Evolutionary conservation across 306 rosid species (phyloP).

Genomic region (Dryas alaskensis): DNA sequence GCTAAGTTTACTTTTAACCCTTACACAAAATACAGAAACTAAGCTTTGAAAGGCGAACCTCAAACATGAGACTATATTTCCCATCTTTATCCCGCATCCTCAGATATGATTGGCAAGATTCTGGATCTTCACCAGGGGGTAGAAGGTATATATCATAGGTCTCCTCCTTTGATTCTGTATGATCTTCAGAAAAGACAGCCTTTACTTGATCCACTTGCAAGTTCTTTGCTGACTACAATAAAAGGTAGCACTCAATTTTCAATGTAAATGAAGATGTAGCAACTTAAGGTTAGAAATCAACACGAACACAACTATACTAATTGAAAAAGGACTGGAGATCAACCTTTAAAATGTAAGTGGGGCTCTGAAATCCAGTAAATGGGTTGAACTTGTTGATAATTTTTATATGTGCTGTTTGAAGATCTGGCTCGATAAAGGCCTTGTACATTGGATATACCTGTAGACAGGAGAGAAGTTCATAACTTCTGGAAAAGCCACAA

Average conservation of each 20-base stretch:
- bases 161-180: constrained; percentile 70
- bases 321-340: constrained; percentile 3
- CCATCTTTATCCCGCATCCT: constrained; percentile 99
- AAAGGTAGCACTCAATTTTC: constrained; percentile 25
- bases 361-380: constrained; percentile 93
- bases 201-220: constrained; percentile 66
- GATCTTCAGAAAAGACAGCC: constrained; percentile 67
- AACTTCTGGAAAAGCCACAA: constrained; percentile 24
- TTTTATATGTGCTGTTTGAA: constrained; percentile 89
- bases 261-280: constrained; percentile 14
- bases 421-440: constrained; percentile 99
- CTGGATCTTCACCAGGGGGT: constrained; percentile 99
- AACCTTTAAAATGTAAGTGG: constrained; percentile 94
- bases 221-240: constrained; percentile 74
- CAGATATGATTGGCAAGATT: constrained; percentile 94
- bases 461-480: constrained; percentile 28
- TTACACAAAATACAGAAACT: constrained; percentile 7
- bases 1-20: background rate
- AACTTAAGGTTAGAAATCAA: constrained; percentile 13
- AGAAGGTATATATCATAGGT: constrained; percentile 95
- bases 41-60: constrained; percentile 53
- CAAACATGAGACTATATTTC: constrained; percentile 99
- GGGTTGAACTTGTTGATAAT: constrained; percentile 93
- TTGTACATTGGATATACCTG: constrained; percentile 99
- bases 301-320: constrained; percentile 20